Evolutionary conservation across 306 rosid species (phyloP).

Genomic region (Quercus dentata): DNA sequence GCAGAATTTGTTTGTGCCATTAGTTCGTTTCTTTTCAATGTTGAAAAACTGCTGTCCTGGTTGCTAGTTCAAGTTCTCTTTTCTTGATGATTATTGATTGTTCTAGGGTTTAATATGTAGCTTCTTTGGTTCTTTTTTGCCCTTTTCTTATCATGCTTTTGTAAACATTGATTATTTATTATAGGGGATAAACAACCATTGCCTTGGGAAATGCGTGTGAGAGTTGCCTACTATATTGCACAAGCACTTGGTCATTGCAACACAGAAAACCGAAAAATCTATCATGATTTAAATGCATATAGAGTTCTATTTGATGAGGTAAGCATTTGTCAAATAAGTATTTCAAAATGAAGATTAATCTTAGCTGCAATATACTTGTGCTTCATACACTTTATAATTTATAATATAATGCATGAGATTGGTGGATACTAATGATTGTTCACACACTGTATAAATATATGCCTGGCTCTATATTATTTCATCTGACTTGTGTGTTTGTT

Average conservation of each 20-base stretch:
- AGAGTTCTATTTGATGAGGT: slow-evolving; percentile 91
- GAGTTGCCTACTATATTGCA: slow-evolving; percentile 85
- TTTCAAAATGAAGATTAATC: background rate
- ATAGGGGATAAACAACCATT: slow-evolving; percentile 92
- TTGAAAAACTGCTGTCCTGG: background rate
- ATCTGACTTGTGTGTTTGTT: background rate
- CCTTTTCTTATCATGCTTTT: slow-evolving; percentile 4
- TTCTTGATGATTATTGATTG: background rate
- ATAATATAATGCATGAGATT: background rate
- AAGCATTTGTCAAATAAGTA: slow-evolving; percentile 3
- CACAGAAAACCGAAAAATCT: slow-evolving; percentile 71
- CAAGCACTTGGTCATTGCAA: slow-evolving; percentile 86
- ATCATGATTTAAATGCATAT: slow-evolving; percentile 88
- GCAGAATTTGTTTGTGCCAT: background rate
- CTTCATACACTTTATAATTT: background rate
- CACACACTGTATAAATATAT: background rate
- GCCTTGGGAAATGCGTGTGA: slow-evolving; percentile 93
- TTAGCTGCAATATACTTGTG: background rate
- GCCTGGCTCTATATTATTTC: background rate
- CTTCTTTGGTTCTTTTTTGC: background rate
- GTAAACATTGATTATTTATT: slow-evolving; percentile 9
- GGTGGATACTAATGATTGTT: background rate
- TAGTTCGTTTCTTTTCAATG: background rate
- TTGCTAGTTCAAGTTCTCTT: background rate
- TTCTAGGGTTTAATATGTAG: background rate